These are phyloP conservation scores for Amauroascus verrucosus DNA, from an alignment of 2,329 filamentous ascomycete genomes.

Conservation along the genomic window DNA sequence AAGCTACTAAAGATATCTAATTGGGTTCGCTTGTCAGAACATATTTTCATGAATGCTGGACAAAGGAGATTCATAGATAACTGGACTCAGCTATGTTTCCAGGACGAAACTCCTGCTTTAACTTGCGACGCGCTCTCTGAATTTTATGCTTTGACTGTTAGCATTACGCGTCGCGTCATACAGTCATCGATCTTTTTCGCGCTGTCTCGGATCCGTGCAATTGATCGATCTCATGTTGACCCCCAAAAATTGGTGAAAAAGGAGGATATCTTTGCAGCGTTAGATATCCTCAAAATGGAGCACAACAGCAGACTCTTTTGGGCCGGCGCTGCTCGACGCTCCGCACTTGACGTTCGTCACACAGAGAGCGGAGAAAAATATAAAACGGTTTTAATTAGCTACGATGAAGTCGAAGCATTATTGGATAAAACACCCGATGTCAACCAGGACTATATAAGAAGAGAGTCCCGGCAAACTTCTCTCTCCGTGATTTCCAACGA, in stretches of 20 bases:
- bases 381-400: slow-evolving; percentile 24
- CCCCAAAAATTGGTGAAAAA: slow-evolving; percentile 31
- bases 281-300: slow-evolving; percentile 44
- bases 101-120: slow-evolving; percentile 53
- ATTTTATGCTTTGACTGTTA: slow-evolving; percentile 58
- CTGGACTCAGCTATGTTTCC: slow-evolving; percentile 52
- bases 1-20: slow-evolving; percentile 48
- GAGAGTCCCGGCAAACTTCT: background rate
- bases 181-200: slow-evolving; percentile 60
- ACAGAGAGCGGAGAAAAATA: slow-evolving; percentile 25
- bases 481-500: background rate
- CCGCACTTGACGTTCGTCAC: slow-evolving; percentile 42
- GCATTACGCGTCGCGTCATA: slow-evolving; percentile 59
- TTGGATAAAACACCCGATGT: slow-evolving; percentile 13
- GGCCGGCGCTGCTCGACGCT: slow-evolving; percentile 43
- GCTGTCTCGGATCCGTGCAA: slow-evolving; percentile 54
- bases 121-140: slow-evolving; percentile 66
- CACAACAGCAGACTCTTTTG: slow-evolving; percentile 42
- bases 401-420: slow-evolving; percentile 27
- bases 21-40: slow-evolving; percentile 55
- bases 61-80: slow-evolving; percentile 50
- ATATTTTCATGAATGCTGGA: slow-evolving; percentile 63
- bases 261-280: slow-evolving; percentile 46
- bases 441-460: background rate
- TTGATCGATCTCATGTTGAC: slow-evolving; percentile 23